Conservation (phyloP, 352 stramenopile genomes). For the Pythium rishiriense region DNA sequence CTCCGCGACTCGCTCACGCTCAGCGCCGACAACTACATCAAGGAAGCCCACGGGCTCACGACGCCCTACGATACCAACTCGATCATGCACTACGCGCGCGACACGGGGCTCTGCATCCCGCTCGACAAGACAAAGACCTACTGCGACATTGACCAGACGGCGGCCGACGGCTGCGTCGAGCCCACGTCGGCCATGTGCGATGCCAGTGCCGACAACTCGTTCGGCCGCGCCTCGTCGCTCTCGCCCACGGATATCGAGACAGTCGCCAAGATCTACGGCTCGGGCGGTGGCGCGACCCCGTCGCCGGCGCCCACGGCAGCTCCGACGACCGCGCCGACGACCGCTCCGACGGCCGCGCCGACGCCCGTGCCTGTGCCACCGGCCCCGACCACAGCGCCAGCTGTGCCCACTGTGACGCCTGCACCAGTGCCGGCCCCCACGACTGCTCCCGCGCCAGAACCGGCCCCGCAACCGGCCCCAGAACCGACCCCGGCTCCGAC, state of each 20-base stretch:
- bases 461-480: not conserved
- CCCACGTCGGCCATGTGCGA: conserved; percentile 25
- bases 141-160: conserved; percentile 43
- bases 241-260: conserved; percentile 22
- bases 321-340: conserved; percentile 1
- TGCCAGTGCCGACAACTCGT: conserved; percentile 24
- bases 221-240: conserved; percentile 17
- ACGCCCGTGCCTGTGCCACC: conserved; percentile 3
- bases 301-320: conserved; percentile 4
- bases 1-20: conserved; percentile 43
- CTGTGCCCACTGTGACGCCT: conserved; percentile 12
- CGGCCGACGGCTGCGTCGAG: conserved; percentile 28
- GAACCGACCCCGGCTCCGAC: not conserved
- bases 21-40: conserved; percentile 54
- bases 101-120: conserved; percentile 45
- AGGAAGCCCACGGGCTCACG: conserved; percentile 28
- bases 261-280: conserved; percentile 24
- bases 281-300: not conserved
- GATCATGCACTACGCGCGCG: conserved; percentile 48
- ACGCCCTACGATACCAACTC: conserved; percentile 40
- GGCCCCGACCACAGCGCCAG: not conserved
- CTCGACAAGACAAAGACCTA: conserved; percentile 30
- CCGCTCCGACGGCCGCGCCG: conserved; percentile 4
- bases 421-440: conserved; percentile 7
- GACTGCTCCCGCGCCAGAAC: not conserved